Conservation (phyloP, 805 yeast genomes). For the Maudiozyma serrabonitensis region DNA sequence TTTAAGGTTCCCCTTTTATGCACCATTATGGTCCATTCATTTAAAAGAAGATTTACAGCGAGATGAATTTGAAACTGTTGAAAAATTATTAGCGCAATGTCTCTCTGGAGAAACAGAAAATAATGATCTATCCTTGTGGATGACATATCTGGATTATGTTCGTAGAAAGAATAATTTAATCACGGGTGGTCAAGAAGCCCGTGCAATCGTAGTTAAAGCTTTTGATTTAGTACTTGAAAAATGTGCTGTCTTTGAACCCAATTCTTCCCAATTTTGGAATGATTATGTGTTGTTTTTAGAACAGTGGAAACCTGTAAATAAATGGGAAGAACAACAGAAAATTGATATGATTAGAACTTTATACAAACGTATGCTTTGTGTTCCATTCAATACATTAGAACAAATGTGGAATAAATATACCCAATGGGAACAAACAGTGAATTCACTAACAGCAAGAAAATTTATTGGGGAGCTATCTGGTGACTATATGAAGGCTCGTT, state of each 20-base stretch:
- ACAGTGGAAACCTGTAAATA: slow-evolving; percentile 65
- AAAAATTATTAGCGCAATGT: slow-evolving; percentile 53
- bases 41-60: slow-evolving; percentile 53
- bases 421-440: slow-evolving; percentile 70
- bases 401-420: slow-evolving; percentile 73
- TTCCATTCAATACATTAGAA: slow-evolving; percentile 73
- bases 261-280: slow-evolving; percentile 64
- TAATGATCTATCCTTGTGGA: slow-evolving; percentile 62
- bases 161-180: slow-evolving; percentile 56
- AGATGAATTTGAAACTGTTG: slow-evolving; percentile 59
- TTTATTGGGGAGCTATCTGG: slow-evolving; percentile 74
- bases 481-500: slow-evolving; percentile 78
- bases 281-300: slow-evolving; percentile 75
- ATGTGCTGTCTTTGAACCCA: slow-evolving; percentile 65
- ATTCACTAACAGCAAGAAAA: slow-evolving; percentile 71
- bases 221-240: slow-evolving; percentile 71
- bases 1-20: slow-evolving; percentile 54
- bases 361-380: slow-evolving; percentile 56
- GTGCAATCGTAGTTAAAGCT: slow-evolving; percentile 66
- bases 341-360: slow-evolving; percentile 65
- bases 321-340: slow-evolving; percentile 80
- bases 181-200: slow-evolving; percentile 75
- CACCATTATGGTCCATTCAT: slow-evolving; percentile 66
- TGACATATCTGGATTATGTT: slow-evolving; percentile 67
- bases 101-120: slow-evolving; percentile 34